Evolutionary conservation across 208 protist genomes (phyloP).

Genomic region (Trypanosoma rangeli): DNA sequence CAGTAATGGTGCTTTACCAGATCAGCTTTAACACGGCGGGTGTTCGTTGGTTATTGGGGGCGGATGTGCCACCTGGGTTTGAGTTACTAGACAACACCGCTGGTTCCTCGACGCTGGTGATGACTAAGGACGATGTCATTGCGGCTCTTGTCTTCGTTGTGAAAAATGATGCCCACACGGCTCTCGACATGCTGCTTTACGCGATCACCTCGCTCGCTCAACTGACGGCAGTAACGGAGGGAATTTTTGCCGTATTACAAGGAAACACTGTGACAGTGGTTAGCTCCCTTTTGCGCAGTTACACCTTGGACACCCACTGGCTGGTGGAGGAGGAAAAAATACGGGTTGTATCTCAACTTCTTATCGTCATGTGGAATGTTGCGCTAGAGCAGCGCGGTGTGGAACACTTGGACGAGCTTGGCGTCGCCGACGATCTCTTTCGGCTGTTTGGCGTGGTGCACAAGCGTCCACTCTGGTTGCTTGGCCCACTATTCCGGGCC

Average conservation of each 20-base stretch:
- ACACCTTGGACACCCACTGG: slow-evolving; percentile 1
- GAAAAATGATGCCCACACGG: background rate
- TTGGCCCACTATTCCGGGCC: slow-evolving; percentile 45
- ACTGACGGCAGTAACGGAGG: slow-evolving; percentile 35
- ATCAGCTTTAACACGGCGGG: slow-evolving; percentile 61
- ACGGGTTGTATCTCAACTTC: slow-evolving; percentile 23
- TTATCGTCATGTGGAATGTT: slow-evolving; percentile 60
- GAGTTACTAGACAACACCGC: slow-evolving; percentile 19
- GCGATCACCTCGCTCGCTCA: slow-evolving; percentile 30
- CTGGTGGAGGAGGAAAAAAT: slow-evolving; percentile 6
- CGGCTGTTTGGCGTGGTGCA: slow-evolving; percentile 33
- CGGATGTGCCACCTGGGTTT: slow-evolving; percentile 43
- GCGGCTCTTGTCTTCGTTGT: slow-evolving; percentile 28
- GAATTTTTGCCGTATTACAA: slow-evolving; percentile 30
- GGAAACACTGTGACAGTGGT: slow-evolving; percentile 9
- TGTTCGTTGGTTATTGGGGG: slow-evolving; percentile 65
- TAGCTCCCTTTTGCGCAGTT: slow-evolving; percentile 10
- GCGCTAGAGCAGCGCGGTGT: slow-evolving; percentile 48
- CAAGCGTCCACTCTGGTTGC: slow-evolving; percentile 10
- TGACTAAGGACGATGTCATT: slow-evolving; percentile 27
- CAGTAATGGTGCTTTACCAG: slow-evolving; percentile 52
- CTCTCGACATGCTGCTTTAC: slow-evolving; percentile 22
- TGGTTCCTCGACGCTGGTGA: background rate
- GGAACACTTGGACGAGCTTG: slow-evolving; percentile 39
- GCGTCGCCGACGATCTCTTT: slow-evolving; percentile 44